Base-by-base conservation (phyloP, 2,329 filamentous ascomycete genomes). In the Pestalotiopsis sp. region DNA sequence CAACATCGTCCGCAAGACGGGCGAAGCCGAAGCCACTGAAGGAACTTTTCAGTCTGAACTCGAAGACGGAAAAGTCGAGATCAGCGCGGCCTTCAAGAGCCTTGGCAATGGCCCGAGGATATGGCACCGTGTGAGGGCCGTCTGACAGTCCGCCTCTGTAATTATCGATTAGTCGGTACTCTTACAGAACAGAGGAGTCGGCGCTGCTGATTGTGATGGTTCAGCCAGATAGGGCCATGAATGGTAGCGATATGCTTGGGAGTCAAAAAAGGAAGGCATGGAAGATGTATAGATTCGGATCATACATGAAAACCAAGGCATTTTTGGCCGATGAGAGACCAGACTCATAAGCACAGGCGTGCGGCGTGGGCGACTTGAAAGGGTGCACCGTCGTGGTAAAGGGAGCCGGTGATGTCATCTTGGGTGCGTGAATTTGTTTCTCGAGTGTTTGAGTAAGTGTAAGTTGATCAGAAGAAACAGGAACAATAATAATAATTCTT, bases 121-220 rank as follows among this genome's bases (percentile, higher is more conserved):
- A 93, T 1, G 84, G 81, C 9, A 92, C 85, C 0, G 89, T 90
- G 71, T 92, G 87, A 69, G 91, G 87, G 1, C 91, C 91, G 77
- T 93, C 92, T 49, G 86, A 86, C 17, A 94, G 86, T 45, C 92
- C 92, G 70, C 90, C 91, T 71, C 64, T 66, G 27, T n/a, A n/a
- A 36, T 11, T 20, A 38, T 17, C 59, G 9, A n/a, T 41, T 17
- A 59, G 57, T 27, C 9, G 23, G n/a, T 27, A 11, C 20, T 59
- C 12, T 59, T 20, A 17, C 11, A 59, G 4, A 27, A 27, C 4
- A 59, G 13, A 27, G 5, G 57, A 13, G n/a, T 20, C 45, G 23
- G 17, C 17, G 23, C 17, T n/a, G 17, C 45, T 52, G 45, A 52
- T n/a, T 20, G 17, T 52, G 45, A 52, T n/a, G 3, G 17, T n/a